Evolutionary conservation across 202 grass and related monocot genomes (phyloP).

Genomic region (Miscanthus sacchariflorus): DNA sequence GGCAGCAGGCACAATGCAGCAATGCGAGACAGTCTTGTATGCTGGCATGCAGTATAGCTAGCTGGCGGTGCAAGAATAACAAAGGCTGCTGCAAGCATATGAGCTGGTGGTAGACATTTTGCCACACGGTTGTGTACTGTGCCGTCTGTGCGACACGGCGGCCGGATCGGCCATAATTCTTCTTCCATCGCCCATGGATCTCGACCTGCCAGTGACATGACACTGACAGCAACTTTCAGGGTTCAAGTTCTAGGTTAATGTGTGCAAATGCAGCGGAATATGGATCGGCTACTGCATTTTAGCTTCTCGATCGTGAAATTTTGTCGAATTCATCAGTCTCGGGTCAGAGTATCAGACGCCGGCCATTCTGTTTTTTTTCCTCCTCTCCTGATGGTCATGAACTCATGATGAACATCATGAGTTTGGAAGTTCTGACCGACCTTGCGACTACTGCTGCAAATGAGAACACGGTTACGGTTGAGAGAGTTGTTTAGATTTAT

Average conservation of each 20-base stretch:
- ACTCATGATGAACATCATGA: not conserved
- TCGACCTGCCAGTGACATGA: not conserved
- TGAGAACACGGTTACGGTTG: conserved; percentile 9
- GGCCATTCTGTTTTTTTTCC: too few relatives aligned
- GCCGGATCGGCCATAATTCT: not conserved
- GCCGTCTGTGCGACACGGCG: not conserved
- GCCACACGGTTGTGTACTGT: conserved; percentile 1
- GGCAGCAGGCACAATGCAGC: not conserved
- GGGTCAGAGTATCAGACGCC: not conserved
- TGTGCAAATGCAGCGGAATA: not conserved
- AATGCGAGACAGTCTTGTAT: not conserved
- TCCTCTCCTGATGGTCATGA: too few relatives aligned
- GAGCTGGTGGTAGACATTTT: conserved; percentile 40
- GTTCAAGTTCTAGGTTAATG: not conserved
- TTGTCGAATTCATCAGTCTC: not conserved
- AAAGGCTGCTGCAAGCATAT: conserved; percentile 9
- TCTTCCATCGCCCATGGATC: not conserved
- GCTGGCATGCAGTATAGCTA: not conserved
- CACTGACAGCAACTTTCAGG: not conserved
- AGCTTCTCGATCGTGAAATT: not conserved
- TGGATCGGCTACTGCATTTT: too few relatives aligned
- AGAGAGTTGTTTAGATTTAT: conserved; percentile 24
- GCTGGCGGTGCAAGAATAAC: conserved; percentile 37
- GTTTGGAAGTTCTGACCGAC: not conserved
- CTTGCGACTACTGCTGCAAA: not conserved